Percentiles rank a stretch among this genome's conserved stretches.
Evolutionary conservation across 495 filamentous ascomycete species (phyloP).

Genomic region (Annulohypoxylon bovei): DNA sequence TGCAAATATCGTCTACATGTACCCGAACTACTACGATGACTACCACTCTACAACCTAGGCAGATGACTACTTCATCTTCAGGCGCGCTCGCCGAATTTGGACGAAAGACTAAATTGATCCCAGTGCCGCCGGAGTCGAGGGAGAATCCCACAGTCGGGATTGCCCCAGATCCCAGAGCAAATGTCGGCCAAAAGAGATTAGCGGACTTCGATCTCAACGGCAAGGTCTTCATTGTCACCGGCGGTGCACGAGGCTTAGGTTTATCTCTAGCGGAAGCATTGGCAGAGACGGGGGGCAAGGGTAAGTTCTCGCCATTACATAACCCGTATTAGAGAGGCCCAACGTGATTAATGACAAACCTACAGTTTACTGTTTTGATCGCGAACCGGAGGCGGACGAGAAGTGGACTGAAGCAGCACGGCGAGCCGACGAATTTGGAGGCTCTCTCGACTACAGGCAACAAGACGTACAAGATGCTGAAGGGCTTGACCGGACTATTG

Average conservation of each 20-base stretch:
- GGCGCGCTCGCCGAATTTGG: constrained; percentile 13
- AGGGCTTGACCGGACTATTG: constrained; percentile 63
- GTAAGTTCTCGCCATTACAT: constrained; percentile 47
- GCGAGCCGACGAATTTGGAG: constrained; percentile 62
- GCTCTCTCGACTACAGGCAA: constrained; percentile 67
- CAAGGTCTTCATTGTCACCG: constrained; percentile 70
- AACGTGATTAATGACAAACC: constrained; percentile 5
- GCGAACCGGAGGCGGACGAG: constrained; percentile 57
- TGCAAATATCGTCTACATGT: constrained; percentile 8
- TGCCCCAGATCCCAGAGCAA: constrained; percentile 21
- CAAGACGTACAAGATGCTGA: constrained; percentile 71
- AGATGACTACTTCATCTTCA: constrained; percentile 22
- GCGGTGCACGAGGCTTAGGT: constrained; percentile 70
- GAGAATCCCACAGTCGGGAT: constrained; percentile 39
- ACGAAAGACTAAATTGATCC: constrained; percentile 8
- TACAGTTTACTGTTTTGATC: constrained; percentile 72
- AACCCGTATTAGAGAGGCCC: background rate
- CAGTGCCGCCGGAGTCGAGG: constrained; percentile 32
- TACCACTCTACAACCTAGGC: constrained; percentile 15
- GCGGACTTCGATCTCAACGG: constrained; percentile 64
- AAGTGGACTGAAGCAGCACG: constrained; percentile 62
- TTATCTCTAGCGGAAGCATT: constrained; percentile 73
- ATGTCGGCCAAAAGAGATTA: constrained; percentile 43
- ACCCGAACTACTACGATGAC: background rate
- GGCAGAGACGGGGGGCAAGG: constrained; percentile 74